Percentiles rank a stretch among this genome's conserved stretches.
Evolutionary conservation across 352 stramenopile genomes (phyloP).

Genomic region (Halophytophthora batemanensis): DNA sequence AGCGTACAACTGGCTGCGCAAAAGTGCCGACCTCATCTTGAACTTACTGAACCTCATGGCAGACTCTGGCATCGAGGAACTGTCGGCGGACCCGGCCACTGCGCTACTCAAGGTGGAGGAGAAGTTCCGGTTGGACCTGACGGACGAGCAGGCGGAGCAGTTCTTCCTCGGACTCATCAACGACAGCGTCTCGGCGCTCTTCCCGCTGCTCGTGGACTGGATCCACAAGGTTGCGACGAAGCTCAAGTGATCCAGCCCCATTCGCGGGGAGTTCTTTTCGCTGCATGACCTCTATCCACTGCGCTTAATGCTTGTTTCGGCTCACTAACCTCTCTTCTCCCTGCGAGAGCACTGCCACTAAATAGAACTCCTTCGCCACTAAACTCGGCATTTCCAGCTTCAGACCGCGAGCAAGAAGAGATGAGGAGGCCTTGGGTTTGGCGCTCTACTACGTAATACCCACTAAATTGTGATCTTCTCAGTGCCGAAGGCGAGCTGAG

Average conservation of each 20-base stretch:
- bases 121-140: constrained; percentile 96
- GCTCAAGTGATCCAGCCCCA: constrained; percentile 38
- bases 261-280: constrained; percentile 1
- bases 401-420: neutral
- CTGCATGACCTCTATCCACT: constrained; percentile 8
- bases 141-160: constrained; percentile 96
- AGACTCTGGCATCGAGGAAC: constrained; percentile 96
- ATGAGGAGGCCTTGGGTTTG: neutral
- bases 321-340: constrained; percentile 1
- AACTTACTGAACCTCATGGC: constrained; percentile 99
- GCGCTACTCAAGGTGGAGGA: constrained; percentile 92
- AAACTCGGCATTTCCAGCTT: too few species aligned
- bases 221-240: constrained; percentile 83
- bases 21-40: constrained; percentile 97
- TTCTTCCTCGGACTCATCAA: constrained; percentile 97
- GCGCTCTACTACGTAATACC: too few species aligned
- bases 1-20: constrained; percentile 93
- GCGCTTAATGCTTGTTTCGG: constrained; percentile 7
- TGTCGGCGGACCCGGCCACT: constrained; percentile 83
- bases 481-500: constrained; percentile 30
- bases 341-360: constrained; percentile 14
- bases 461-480: constrained; percentile 16
- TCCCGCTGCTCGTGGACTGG: constrained; percentile 85
- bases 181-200: constrained; percentile 92
- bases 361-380: constrained; percentile 4